A percentile compares a stretch with the other conserved stretches of the same genome.
Conservation (phyloP, 495 filamentous ascomycete species). For the Hypoxylon fuscum region DNA sequence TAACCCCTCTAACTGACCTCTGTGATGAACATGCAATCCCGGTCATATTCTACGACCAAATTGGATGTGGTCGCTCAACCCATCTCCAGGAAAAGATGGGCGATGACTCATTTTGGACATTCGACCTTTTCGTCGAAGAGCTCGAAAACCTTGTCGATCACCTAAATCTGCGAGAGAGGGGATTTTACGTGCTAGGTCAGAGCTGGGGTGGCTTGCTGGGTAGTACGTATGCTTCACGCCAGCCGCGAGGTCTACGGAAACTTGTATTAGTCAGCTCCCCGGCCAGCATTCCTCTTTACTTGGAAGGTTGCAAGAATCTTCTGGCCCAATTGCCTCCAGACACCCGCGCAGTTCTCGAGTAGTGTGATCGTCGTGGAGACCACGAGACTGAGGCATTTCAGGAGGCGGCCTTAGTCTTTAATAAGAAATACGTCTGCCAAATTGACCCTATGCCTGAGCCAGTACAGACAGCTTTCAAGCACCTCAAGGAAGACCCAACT, state of each 20-base stretch:
- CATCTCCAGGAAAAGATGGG: conserved; percentile 52
- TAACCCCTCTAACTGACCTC: neutral
- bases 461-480: conserved; percentile 33
- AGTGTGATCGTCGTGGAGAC: too few species aligned
- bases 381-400: neutral
- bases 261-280: conserved; percentile 12
- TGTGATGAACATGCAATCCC: conserved; percentile 34
- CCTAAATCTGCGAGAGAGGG: conserved; percentile 31
- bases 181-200: too few species aligned
- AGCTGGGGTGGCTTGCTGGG: conserved; percentile 11
- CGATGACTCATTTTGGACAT: too few species aligned
- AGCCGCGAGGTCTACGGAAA: neutral
- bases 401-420: conserved; percentile 7
- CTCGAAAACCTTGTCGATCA: conserved; percentile 56
- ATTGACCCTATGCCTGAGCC: conserved; percentile 49
- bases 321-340: neutral
- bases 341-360: neutral
- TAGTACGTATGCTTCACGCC: neutral
- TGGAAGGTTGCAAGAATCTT: neutral
- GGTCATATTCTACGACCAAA: conserved; percentile 61
- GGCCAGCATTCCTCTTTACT: conserved; percentile 9
- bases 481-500: conserved; percentile 51
- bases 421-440: conserved; percentile 52
- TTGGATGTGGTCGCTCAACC: conserved; percentile 58
- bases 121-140: too few species aligned